Evolutionary conservation across 768 basidiomycete species (phyloP).

Genomic region (Auriculariales sp.): DNA sequence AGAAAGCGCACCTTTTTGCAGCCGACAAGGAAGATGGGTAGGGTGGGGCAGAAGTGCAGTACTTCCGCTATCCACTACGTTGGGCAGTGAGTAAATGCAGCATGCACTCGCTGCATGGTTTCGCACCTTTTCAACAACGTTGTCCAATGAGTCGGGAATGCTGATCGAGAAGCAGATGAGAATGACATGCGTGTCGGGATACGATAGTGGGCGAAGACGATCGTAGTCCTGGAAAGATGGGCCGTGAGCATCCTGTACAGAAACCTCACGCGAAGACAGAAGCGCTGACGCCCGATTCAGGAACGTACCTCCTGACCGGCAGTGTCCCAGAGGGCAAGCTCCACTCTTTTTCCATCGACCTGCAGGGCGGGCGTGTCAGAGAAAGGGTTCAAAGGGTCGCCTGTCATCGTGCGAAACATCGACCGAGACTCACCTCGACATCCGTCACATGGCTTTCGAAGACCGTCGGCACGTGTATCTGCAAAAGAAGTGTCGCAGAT

Average conservation of each 20-base stretch:
- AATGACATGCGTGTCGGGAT: conserved; percentile 6
- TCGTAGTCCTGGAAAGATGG: conserved; percentile 3
- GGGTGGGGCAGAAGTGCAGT: conserved; percentile 9
- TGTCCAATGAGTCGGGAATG: conserved; percentile 6
- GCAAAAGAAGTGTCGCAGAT: neutral
- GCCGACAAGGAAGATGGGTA: conserved; percentile 11
- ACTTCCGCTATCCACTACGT: conserved; percentile 12
- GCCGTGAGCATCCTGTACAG: too few species aligned
- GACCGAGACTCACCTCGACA: conserved; percentile 5
- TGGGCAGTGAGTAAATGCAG: neutral
- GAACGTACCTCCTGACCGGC: neutral
- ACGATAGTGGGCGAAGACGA: conserved; percentile 5
- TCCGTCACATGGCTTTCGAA: conserved; percentile 7
- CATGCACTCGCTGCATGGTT: neutral
- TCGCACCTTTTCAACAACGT: conserved; percentile 6
- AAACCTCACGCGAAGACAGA: too few species aligned
- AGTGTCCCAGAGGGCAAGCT: conserved; percentile 6
- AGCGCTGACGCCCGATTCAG: too few species aligned
- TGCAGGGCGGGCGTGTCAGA: conserved; percentile 75
- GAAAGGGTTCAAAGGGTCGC: too few species aligned
- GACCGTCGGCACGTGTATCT: conserved; percentile 5
- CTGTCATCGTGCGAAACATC: too few species aligned
- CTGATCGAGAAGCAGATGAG: conserved; percentile 7
- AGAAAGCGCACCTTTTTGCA: conserved; percentile 15
- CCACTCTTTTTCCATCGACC: conserved; percentile 5